Evolutionary conservation across 2,329 filamentous ascomycete species (phyloP).

Genomic region (Diaporthe vexans): DNA sequence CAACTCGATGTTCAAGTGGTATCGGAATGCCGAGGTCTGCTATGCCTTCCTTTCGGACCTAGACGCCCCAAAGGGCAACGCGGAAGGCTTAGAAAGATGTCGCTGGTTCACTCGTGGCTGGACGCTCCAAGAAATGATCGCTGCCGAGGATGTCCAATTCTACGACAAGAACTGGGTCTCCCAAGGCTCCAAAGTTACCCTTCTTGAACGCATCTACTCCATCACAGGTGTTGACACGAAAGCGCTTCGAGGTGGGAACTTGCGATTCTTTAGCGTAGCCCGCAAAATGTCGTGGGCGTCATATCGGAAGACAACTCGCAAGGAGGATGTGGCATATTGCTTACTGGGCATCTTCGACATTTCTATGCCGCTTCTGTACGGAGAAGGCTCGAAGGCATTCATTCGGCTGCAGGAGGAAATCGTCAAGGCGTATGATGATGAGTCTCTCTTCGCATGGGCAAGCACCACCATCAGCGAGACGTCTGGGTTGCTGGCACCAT

Average conservation of each 20-base stretch:
- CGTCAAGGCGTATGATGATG: slow-evolving; percentile 37
- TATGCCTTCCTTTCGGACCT: slow-evolving; percentile 34
- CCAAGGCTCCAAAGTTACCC: slow-evolving; percentile 19
- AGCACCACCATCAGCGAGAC: slow-evolving; percentile 42
- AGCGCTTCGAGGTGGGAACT: slow-evolving; percentile 38
- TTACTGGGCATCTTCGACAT: slow-evolving; percentile 29
- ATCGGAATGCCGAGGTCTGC: slow-evolving; percentile 31
- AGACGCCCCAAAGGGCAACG: background rate
- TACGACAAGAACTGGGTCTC: slow-evolving; percentile 41
- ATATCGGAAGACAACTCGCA: background rate
- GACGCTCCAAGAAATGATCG: slow-evolving; percentile 19
- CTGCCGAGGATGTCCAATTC: slow-evolving; percentile 39
- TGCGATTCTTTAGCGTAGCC: slow-evolving; percentile 8
- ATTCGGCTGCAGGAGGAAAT: slow-evolving; percentile 39
- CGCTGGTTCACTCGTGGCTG: too few species aligned
- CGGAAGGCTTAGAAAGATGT: slow-evolving; percentile 29
- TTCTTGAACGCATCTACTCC: slow-evolving; percentile 42
- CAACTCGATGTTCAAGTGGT: slow-evolving; percentile 38
- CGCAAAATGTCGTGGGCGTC: slow-evolving; percentile 10
- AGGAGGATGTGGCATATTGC: slow-evolving; percentile 31
- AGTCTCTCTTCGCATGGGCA: slow-evolving; percentile 31
- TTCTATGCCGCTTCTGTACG: slow-evolving; percentile 19
- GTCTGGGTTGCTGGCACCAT: slow-evolving; percentile 35
- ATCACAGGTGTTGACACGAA: slow-evolving; percentile 16
- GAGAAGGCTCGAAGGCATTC: slow-evolving; percentile 25